These are phyloP conservation scores for Fusarium nelsonii DNA, from an alignment of 2,329 filamentous ascomycete genomes.

Conservation along the genomic window DNA sequence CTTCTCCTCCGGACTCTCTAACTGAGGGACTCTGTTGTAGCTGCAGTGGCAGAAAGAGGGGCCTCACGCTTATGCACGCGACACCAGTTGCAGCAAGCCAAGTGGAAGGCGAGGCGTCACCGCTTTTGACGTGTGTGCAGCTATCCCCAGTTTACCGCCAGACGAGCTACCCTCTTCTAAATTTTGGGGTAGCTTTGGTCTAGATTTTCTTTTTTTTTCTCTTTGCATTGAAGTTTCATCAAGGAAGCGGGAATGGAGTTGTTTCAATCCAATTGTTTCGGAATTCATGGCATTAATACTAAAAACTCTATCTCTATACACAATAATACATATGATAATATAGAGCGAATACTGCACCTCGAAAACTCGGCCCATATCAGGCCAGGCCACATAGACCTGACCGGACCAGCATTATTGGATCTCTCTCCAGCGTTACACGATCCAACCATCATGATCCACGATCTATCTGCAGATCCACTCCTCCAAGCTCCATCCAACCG, in stretches of 20 bases:
- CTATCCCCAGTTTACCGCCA: constrained; percentile 14
- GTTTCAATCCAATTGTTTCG: neutral
- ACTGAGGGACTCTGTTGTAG: neutral
- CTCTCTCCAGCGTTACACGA: constrained; percentile 35
- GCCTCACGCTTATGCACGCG: constrained; percentile 48
- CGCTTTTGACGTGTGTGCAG: constrained; percentile 39
- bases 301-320: neutral
- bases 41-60: constrained; percentile 21
- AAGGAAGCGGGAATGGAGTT: neutral
- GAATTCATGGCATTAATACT: neutral
- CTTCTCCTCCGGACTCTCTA: neutral
- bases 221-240: neutral
- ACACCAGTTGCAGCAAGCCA: constrained; percentile 46
- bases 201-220: neutral
- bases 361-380: constrained; percentile 16
- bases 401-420: constrained; percentile 16
- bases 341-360: neutral
- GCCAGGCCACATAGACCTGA: constrained; percentile 3
- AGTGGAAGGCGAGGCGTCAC: constrained; percentile 41
- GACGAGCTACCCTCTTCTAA: constrained; percentile 1
- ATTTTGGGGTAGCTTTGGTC: constrained; percentile 6
- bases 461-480: constrained; percentile 39
- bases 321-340: neutral
- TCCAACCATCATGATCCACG: constrained; percentile 40
- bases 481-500: constrained; percentile 35